Percentiles rank a stretch among this genome's conserved stretches.
These are phyloP conservation scores for Platanthera guangdongensis DNA, from an alignment of 106 monocot species.

Conservation along the genomic window DNA sequence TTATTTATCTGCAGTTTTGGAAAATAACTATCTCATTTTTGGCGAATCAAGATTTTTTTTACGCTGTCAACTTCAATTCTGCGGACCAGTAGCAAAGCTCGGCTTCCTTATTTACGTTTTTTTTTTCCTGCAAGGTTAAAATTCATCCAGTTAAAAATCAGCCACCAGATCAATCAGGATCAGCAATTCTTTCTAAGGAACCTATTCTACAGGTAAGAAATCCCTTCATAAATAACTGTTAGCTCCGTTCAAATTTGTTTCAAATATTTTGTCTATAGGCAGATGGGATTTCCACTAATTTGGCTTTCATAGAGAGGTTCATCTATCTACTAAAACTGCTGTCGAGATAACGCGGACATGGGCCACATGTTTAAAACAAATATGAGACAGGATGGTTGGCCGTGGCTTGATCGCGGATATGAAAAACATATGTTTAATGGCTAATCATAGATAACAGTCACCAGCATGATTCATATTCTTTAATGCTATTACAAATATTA, in stretches of 20 bases:
- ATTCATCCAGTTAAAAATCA: constrained; percentile 76
- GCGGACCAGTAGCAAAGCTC: background rate
- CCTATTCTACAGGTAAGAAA: constrained; percentile 53
- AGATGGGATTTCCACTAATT: background rate
- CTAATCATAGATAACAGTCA: too few relatives aligned
- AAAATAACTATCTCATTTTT: background rate
- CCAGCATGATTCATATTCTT: too few relatives aligned
- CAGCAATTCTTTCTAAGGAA: constrained; percentile 71
- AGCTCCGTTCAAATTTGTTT: background rate
- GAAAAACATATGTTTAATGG: too few relatives aligned
- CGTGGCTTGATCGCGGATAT: too few relatives aligned
- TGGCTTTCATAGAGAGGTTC: background rate
- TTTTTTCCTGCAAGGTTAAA: constrained; percentile 42
- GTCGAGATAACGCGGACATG: too few relatives aligned
- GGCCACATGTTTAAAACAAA: too few relatives aligned
- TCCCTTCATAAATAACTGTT: background rate
- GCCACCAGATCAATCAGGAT: constrained; percentile 54
- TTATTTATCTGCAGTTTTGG: background rate
- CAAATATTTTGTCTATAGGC: background rate
- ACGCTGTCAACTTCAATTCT: background rate
- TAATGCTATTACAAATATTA: too few relatives aligned
- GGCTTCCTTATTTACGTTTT: background rate
- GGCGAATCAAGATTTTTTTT: background rate
- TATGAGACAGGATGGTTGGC: too few relatives aligned
- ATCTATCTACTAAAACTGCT: background rate